phyloP scores from a whole-genome alignment of 441 rosid species.

The Pelargonium citronellum region DNA sequence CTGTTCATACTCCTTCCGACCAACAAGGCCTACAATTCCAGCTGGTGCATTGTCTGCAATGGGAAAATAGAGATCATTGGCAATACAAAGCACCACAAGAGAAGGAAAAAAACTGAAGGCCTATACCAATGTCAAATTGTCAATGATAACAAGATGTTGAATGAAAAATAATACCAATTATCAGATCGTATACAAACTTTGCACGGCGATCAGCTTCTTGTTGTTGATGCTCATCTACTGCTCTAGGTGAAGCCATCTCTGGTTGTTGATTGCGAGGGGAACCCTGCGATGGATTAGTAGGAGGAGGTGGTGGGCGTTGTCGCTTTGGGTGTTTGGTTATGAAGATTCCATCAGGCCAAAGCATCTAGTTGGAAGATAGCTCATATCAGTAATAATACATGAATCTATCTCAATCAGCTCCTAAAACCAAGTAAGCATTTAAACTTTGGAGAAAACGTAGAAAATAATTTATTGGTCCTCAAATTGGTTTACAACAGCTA shows the following conservation, averaged over 20 bases:
- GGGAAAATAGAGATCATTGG: slow-evolving; percentile 14
- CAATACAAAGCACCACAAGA: not conserved
- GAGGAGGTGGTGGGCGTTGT: slow-evolving; percentile 32
- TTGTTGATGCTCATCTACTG: slow-evolving; percentile 54
- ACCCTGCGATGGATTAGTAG: slow-evolving; percentile 25
- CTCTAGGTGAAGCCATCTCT: slow-evolving; percentile 33
- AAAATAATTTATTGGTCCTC: not conserved
- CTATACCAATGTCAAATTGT: not conserved
- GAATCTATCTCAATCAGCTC: slow-evolving; percentile 5
- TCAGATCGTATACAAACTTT: slow-evolving; percentile 80
- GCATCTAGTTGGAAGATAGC: slow-evolving; percentile 43
- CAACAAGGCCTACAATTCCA: slow-evolving; percentile 75
- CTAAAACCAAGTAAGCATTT: not conserved
- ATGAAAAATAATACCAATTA: slow-evolving; percentile 59
- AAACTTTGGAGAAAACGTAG: not conserved
- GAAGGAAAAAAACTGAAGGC: not conserved
- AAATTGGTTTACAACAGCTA: too few species aligned
- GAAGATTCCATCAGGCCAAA: slow-evolving; percentile 99
- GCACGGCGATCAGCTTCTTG: slow-evolving; percentile 77
- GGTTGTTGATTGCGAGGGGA: slow-evolving; percentile 24
- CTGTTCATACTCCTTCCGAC: slow-evolving; percentile 89
- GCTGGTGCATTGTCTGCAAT: slow-evolving; percentile 84
- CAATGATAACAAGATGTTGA: not conserved
- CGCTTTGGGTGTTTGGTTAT: slow-evolving; percentile 90
- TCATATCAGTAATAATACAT: slow-evolving; percentile 15